phyloP scores from a whole-genome alignment of 2,329 filamentous ascomycete genomes.

The Fulvia fulva region DNA sequence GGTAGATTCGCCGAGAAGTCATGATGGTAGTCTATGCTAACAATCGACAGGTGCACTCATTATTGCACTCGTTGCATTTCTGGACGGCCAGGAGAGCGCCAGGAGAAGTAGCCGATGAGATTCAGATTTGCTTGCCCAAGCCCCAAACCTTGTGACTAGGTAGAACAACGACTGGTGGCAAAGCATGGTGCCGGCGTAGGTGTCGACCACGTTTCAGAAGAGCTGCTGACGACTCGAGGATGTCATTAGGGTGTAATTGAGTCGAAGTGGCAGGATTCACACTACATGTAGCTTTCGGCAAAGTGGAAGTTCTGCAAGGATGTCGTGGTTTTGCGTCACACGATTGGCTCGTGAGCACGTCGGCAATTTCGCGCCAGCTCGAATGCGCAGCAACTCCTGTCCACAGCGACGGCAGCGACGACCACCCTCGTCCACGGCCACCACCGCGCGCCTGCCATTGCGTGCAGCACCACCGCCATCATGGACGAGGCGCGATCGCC shows the following conservation, averaged over 20 bases:
- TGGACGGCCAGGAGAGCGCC: too few species aligned
- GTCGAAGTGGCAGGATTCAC: background rate
- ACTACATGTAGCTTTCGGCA: background rate
- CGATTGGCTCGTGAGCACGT: background rate
- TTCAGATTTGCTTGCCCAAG: too few species aligned
- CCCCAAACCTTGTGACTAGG: too few species aligned
- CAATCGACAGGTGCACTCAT: too few species aligned
- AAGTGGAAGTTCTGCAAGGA: background rate
- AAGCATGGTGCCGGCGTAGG: too few species aligned
- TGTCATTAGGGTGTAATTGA: background rate
- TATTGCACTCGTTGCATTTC: too few species aligned
- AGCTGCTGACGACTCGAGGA: background rate
- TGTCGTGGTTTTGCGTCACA: background rate
- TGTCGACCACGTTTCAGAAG: too few species aligned
- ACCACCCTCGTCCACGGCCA: background rate
- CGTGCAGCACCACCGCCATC: constrained; percentile 5
- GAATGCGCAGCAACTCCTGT: background rate
- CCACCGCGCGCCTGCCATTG: constrained; percentile 21
- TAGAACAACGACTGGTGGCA: too few species aligned
- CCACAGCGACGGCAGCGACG: background rate
- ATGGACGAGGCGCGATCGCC: constrained; percentile 21
- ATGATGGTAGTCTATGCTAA: too few species aligned
- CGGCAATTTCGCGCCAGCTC: background rate
- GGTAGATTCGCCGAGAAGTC: too few species aligned
- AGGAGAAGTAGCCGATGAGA: too few species aligned